Evolutionary conservation across 306 rosid genomes (phyloP).

Genomic region (Styphnolobium japonicum): DNA sequence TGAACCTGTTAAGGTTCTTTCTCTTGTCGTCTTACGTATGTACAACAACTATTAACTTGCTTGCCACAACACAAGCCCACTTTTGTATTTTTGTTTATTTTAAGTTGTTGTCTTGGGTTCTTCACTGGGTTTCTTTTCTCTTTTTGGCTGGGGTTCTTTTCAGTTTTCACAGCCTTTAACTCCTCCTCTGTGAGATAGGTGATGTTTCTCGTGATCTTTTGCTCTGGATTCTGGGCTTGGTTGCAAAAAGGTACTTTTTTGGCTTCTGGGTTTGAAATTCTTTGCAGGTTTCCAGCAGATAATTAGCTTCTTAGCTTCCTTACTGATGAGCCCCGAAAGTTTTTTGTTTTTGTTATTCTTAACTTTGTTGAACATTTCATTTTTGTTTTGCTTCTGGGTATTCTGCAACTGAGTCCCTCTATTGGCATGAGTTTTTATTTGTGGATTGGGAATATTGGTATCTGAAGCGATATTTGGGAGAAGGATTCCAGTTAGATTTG

Average conservation of each 20-base stretch:
- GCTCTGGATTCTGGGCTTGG: conserved; percentile 35
- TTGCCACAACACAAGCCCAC: background rate
- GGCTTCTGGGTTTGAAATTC: conserved; percentile 5
- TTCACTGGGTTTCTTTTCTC: background rate
- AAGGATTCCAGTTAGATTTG: conserved; percentile 16
- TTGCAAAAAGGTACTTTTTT: conserved; percentile 13
- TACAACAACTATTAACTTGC: background rate
- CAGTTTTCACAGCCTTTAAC: conserved; percentile 19
- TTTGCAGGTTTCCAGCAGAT: conserved; percentile 37
- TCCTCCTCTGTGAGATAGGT: background rate
- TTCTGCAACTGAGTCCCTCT: background rate
- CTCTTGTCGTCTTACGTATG: background rate
- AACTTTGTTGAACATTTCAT: background rate
- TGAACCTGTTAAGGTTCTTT: conserved; percentile 24
- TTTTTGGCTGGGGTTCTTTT: conserved; percentile 3
- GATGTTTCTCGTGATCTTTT: conserved; percentile 34
- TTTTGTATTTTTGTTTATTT: background rate
- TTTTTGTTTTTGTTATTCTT: background rate
- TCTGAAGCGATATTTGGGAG: conserved; percentile 1
- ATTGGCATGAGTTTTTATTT: background rate
- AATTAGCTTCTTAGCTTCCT: conserved; percentile 36
- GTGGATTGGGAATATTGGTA: conserved; percentile 24
- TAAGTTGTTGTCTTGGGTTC: background rate
- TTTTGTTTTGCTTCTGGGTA: conserved; percentile 8
- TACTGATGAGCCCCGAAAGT: background rate